Conservation (phyloP, 139 green algal genomes). For the Chlamydomonas sp. region DNA sequence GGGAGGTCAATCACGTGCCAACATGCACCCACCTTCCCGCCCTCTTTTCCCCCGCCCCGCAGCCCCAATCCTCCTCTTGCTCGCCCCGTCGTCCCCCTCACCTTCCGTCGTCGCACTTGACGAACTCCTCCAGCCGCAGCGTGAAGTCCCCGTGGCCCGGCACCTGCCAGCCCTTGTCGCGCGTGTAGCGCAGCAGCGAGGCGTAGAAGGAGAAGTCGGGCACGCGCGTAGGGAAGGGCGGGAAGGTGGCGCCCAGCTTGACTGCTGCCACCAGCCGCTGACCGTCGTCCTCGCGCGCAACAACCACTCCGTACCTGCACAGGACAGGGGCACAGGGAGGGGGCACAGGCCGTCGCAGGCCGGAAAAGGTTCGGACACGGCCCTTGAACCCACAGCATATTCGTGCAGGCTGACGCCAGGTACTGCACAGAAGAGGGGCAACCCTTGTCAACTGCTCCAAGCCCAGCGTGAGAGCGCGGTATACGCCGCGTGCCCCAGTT, state of each 20-base stretch:
- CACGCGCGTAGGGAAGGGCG: constrained; percentile 53
- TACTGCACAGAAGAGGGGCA: background rate
- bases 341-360: no score
- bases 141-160: constrained; percentile 54
- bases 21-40: no score
- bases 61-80: no score
- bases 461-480: no score
- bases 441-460: background rate
- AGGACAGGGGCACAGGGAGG: background rate
- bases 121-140: constrained; percentile 63
- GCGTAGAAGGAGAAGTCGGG: constrained; percentile 64
- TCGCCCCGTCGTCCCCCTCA: background rate
- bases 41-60: no score
- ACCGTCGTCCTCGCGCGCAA: constrained; percentile 27
- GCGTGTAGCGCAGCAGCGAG: constrained; percentile 47
- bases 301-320: constrained; percentile 52
- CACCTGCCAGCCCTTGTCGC: constrained; percentile 19
- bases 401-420: background rate
- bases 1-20: no score
- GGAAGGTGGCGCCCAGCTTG: constrained; percentile 51
- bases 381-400: no score
- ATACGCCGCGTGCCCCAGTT: no score
- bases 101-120: constrained; percentile 59
- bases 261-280: constrained; percentile 43
- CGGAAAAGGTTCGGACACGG: no score